Conservation (phyloP, 768 basidiomycete genomes). For the Mycena maculata region DNA sequence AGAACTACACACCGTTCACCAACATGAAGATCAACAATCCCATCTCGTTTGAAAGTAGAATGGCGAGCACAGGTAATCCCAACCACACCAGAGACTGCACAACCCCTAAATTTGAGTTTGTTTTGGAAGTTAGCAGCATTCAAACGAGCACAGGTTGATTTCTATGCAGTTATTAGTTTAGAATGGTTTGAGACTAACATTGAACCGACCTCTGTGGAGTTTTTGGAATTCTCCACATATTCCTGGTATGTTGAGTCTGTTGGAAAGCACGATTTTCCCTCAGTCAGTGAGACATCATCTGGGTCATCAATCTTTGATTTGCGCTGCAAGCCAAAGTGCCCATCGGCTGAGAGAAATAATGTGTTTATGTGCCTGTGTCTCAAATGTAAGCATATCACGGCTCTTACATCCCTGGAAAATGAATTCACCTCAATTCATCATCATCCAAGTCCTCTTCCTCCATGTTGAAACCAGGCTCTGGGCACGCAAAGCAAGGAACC, state of each 20-base stretch:
- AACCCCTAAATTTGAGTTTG: background rate
- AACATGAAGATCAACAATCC: background rate
- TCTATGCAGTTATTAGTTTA: background rate
- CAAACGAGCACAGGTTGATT: background rate
- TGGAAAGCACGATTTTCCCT: background rate
- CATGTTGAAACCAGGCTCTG: background rate
- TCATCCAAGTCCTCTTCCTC: background rate
- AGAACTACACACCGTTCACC: background rate
- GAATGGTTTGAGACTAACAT: background rate
- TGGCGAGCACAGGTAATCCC: background rate
- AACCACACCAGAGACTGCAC: background rate
- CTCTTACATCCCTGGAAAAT: background rate
- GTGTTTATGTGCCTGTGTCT: background rate
- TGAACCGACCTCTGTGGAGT: background rate
- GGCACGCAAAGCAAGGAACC: background rate
- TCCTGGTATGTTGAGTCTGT: background rate
- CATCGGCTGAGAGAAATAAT: background rate
- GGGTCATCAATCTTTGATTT: background rate
- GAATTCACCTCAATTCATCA: background rate
- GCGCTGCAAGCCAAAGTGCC: background rate
- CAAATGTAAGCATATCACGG: background rate
- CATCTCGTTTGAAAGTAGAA: background rate
- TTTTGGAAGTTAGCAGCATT: background rate
- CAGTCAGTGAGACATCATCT: background rate
- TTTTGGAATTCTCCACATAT: background rate